Evolutionary conservation across 169 alveolate genomes (phyloP).

Genomic region (Plasmodium vinckei): DNA sequence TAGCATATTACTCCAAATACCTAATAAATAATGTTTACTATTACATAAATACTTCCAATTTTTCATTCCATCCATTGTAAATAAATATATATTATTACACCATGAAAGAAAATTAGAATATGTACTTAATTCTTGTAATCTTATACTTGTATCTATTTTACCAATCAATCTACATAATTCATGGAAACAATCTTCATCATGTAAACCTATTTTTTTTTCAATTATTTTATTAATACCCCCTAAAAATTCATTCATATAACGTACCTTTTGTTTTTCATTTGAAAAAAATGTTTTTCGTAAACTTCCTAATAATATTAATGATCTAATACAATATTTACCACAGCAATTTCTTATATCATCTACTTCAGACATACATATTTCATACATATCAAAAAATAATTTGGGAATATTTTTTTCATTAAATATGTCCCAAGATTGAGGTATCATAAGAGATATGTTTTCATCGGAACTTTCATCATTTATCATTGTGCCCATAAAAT

Average conservation of each 20-base stretch:
- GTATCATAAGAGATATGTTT: constrained; percentile 94
- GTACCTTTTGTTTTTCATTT: constrained; percentile 89
- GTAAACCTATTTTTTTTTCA: constrained; percentile 89
- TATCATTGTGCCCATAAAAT: constrained; percentile 94
- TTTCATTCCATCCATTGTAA: constrained; percentile 91
- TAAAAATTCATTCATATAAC: constrained; percentile 89
- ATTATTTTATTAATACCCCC: constrained; percentile 91
- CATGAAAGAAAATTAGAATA: constrained; percentile 89
- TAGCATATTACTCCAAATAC: constrained; percentile 93
- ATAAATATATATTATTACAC: constrained; percentile 91
- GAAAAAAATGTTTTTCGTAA: constrained; percentile 92
- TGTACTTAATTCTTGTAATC: constrained; percentile 86
- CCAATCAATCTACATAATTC: constrained; percentile 94
- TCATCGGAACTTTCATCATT: constrained; percentile 96
- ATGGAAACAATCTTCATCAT: constrained; percentile 92
- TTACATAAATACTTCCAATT: constrained; percentile 92
- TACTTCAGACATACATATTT: constrained; percentile 75
- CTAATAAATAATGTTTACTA: constrained; percentile 93
- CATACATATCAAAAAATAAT: constrained; percentile 87
- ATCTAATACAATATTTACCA: constrained; percentile 89
- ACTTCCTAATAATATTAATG: constrained; percentile 91
- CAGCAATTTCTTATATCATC: constrained; percentile 81
- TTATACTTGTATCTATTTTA: constrained; percentile 92
- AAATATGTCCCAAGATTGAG: constrained; percentile 92
- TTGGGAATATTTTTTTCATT: constrained; percentile 90